These are phyloP conservation scores for Vigna nakashimae DNA, from an alignment of 306 rosid genomes.

Conservation along the genomic window DNA sequence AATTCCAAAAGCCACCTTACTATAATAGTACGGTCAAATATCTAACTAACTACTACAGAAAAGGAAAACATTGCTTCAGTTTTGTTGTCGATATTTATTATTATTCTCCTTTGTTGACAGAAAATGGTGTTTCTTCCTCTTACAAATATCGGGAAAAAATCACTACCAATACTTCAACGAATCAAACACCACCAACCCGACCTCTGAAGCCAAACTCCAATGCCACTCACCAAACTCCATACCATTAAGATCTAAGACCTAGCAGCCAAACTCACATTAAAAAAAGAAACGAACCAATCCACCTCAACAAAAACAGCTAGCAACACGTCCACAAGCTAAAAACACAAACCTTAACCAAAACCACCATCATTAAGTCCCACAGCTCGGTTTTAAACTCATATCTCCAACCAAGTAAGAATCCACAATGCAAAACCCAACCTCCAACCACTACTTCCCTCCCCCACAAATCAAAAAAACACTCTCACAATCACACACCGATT, in stretches of 20 bases:
- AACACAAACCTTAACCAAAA: conserved; percentile 13
- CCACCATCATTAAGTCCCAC: conserved; percentile 42
- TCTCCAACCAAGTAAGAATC: conserved; percentile 41
- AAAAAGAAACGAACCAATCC: conserved; percentile 35
- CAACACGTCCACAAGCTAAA: conserved; percentile 42
- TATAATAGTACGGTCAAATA: not conserved
- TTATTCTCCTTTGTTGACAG: not conserved
- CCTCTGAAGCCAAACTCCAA: conserved; percentile 26
- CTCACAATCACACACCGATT: conserved; percentile 42
- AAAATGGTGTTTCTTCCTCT: conserved; percentile 8
- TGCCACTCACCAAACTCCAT: conserved; percentile 25
- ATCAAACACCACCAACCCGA: conserved; percentile 26
- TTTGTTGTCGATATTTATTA: conserved; percentile 1
- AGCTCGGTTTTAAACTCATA: conserved; percentile 54
- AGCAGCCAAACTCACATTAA: conserved; percentile 35
- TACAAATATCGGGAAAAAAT: not conserved
- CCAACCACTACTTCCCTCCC: conserved; percentile 35
- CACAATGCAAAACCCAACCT: conserved; percentile 48
- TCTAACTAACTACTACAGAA: not conserved
- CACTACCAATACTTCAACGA: conserved; percentile 35
- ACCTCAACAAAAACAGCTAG: conserved; percentile 34
- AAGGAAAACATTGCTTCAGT: conserved; percentile 5
- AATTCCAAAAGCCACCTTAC: conserved; percentile 15
- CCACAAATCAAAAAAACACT: conserved; percentile 44
- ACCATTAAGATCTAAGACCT: conserved; percentile 43